Evolutionary conservation across 495 filamentous ascomycete genomes (phyloP), one percentile per base, ranked within the genome.

Genomic region (Penicillium alfredii): DNA sequence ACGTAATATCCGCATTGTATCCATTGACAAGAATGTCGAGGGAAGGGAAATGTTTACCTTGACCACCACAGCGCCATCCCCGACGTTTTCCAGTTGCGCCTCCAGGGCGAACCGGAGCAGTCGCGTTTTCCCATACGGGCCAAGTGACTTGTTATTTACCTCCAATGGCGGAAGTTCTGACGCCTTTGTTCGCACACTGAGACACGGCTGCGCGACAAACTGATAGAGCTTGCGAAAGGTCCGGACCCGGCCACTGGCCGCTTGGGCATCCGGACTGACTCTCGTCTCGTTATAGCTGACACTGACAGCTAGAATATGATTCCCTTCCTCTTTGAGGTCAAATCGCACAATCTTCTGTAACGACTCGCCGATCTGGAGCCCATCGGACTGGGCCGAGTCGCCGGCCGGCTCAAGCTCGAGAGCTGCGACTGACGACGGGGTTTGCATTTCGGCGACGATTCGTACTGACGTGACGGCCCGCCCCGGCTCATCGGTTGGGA

Each of bases 161-260:
- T 68, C 64, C 30, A 60, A 30, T 1, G 60, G 55, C 18, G 68
- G 54, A 40, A 94, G 45, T 15, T 74, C 67, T 5, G 81, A 82
- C 1, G 82, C 73, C 55, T 98, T 98, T 0, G 92, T 96, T 38
- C 92, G 68, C 14, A 98, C 89, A 36, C 88, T 84, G 40, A 98
- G 64, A 46, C 86, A 85, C 36, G 82, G 80, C 61, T 90, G 87
- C 30, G 88, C 90, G 14, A 89, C 80, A 53, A 98, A 98, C 60
- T 97, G 93, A 58, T 98, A 98, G 42, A 98, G 62, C 60, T 98
- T 98, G 44, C 90, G 69, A 56, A 97, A 98, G 8, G 86, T 94
- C 42, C 93, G 69, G 15, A 82, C 79, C 24, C 86, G 73, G 20
- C 81, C 84, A 35, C 74, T 76, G 15, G 76, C 77, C 18, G 77